These are phyloP conservation scores for Thymus quinquecostatus DNA, from an alignment of 257 asterid species.

Conservation along the genomic window DNA sequence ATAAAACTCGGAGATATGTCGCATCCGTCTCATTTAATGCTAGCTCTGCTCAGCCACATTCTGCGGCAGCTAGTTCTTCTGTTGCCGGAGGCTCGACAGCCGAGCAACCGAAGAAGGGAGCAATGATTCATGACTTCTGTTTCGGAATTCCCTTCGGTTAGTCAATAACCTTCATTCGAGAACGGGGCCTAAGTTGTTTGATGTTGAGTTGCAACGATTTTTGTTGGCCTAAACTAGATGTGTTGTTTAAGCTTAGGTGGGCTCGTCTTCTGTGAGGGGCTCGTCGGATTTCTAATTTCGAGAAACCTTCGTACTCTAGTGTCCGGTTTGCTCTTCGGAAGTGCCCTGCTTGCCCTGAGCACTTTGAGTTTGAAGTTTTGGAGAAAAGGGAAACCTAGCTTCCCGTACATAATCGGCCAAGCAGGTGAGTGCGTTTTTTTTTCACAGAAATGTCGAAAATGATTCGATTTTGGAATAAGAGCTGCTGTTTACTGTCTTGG, in stretches of 20 bases:
- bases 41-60: slow-evolving; percentile 42
- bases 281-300: slow-evolving; percentile 72
- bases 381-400: slow-evolving; percentile 92
- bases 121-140: slow-evolving; percentile 93
- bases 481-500: background rate
- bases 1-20: slow-evolving; percentile 47
- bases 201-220: background rate
- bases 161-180: slow-evolving; percentile 30
- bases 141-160: slow-evolving; percentile 93
- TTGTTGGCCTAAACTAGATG: slow-evolving; percentile 22
- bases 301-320: slow-evolving; percentile 60
- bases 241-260: slow-evolving; percentile 58
- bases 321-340: slow-evolving; percentile 74
- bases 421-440: slow-evolving; percentile 60
- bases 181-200: background rate
- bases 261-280: slow-evolving; percentile 76
- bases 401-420: slow-evolving; percentile 90
- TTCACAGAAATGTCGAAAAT: background rate
- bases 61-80: slow-evolving; percentile 38
- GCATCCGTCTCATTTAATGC: slow-evolving; percentile 50
- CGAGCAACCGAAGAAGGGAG: slow-evolving; percentile 61
- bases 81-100: slow-evolving; percentile 38
- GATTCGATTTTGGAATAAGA: background rate
- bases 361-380: slow-evolving; percentile 79
- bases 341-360: slow-evolving; percentile 86